Percentiles rank a stretch among this genome's conserved stretches.
Evolutionary conservation across 768 basidiomycete species (phyloP).

Genomic region (Pisolithus tinctorius): DNA sequence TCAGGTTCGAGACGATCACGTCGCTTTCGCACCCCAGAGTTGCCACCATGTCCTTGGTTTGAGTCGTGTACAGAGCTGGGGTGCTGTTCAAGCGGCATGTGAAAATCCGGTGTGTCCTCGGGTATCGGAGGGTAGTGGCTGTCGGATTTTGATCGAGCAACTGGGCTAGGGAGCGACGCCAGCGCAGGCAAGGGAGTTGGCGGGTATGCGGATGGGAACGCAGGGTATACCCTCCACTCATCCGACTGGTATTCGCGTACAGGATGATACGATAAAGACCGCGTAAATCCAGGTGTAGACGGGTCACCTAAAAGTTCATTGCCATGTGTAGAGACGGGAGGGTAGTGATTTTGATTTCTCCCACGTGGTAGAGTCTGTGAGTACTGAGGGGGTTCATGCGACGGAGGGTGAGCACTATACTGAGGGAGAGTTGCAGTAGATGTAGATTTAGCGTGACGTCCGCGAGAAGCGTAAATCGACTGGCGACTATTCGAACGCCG

Average conservation of each 20-base stretch:
- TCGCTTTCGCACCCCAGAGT: slow-evolving; percentile 34
- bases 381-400: slow-evolving; percentile 17
- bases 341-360: slow-evolving; percentile 52
- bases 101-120: slow-evolving; percentile 60
- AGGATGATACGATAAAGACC: background rate
- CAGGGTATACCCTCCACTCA: slow-evolving; percentile 69
- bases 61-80: slow-evolving; percentile 52
- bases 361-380: slow-evolving; percentile 13
- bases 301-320: slow-evolving; percentile 25
- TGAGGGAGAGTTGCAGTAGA: slow-evolving; percentile 18
- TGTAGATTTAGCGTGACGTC: slow-evolving; percentile 8
- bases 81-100: slow-evolving; percentile 59
- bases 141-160: slow-evolving; percentile 3
- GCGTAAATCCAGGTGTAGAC: background rate
- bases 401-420: slow-evolving; percentile 16
- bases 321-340: slow-evolving; percentile 45
- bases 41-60: slow-evolving; percentile 45
- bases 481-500: slow-evolving; percentile 1
- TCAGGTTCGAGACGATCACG: slow-evolving; percentile 2
- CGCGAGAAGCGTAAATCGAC: slow-evolving; percentile 2
- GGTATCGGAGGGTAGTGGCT: slow-evolving; percentile 24
- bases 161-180: slow-evolving; percentile 23
- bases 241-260: slow-evolving; percentile 35
- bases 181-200: slow-evolving; percentile 51
- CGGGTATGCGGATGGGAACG: slow-evolving; percentile 74